Percentiles rank a stretch among this genome's conserved stretches.
Conservation (phyloP, 1,139 yeast genomes). For the Yamadazyma kanchanaburiensis region DNA sequence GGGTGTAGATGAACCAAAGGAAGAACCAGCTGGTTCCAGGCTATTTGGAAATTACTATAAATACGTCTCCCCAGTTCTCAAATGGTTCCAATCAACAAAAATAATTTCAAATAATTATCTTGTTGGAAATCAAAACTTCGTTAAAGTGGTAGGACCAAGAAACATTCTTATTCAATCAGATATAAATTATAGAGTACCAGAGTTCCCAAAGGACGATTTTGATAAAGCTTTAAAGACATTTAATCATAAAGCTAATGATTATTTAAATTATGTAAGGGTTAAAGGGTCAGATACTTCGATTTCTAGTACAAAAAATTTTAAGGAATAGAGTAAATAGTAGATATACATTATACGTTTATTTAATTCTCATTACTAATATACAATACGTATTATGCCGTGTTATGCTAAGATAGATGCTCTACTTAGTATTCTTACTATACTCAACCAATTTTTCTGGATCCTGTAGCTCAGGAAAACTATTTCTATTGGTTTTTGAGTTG, state of each 20-base stretch:
- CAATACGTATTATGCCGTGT: no score
- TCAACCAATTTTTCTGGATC: conserved; percentile 3
- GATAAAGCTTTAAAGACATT: conserved; percentile 8
- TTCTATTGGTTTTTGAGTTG: conserved; percentile 2
- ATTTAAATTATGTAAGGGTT: conserved; percentile 26
- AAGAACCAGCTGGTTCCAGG: neutral
- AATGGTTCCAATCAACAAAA: conserved; percentile 3
- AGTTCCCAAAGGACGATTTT: conserved; percentile 11
- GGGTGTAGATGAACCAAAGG: neutral
- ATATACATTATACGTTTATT: no score
- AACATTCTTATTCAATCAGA: conserved; percentile 47
- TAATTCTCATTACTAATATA: no score
- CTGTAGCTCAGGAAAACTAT: conserved; percentile 1
- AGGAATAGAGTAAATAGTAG: conserved; percentile 11
- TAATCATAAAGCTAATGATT: conserved; percentile 30
- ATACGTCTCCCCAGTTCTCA: conserved; percentile 3
- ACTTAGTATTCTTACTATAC: conserved; percentile 4
- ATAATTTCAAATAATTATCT: conserved; percentile 16
- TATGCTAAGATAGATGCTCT: no score
- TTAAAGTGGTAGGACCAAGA: conserved; percentile 55
- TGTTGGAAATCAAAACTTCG: conserved; percentile 36
- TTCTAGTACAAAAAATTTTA: conserved; percentile 39
- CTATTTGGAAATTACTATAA: no score
- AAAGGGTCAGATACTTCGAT: conserved; percentile 3
- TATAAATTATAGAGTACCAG: conserved; percentile 12